Conservation (phyloP, 2,329 filamentous ascomycete genomes). For the Ceratocystis variospora region DNA sequence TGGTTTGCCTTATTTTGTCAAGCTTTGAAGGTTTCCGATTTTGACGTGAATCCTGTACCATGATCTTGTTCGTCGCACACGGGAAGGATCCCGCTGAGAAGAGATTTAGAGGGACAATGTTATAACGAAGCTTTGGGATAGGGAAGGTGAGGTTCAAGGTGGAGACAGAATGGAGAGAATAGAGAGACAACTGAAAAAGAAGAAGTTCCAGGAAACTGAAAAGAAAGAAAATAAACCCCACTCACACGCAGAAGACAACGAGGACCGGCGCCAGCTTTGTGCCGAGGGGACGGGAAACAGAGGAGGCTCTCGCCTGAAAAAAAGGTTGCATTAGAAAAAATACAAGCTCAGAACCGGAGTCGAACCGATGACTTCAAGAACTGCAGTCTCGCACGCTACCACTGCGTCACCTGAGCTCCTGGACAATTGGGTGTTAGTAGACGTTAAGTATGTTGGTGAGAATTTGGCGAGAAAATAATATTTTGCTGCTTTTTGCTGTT, state of each 20-base stretch:
- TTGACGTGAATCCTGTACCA: background rate
- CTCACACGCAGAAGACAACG: background rate
- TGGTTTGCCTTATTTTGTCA: background rate
- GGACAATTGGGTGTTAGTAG: fast-evolving
- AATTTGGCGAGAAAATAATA: background rate
- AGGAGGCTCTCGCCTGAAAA: constrained; percentile 1
- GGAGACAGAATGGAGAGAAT: background rate
- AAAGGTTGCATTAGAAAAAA: constrained; percentile 17
- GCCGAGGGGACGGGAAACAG: background rate
- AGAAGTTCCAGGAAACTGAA: constrained; percentile 11
- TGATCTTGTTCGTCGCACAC: background rate
- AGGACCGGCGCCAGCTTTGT: background rate
- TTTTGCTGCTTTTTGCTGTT: too few relatives aligned
- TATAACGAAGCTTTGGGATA: background rate
- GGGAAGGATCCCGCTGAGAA: constrained; percentile 3
- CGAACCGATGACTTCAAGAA: constrained; percentile 14
- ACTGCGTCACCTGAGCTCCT: constrained; percentile 15
- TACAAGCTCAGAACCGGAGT: constrained; percentile 14
- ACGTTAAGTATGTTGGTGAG: background rate
- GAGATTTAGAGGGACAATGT: too few relatives aligned
- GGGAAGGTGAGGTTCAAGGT: background rate
- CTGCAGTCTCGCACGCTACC: constrained; percentile 13
- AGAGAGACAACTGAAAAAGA: constrained; percentile 14
- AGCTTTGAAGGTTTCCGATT: background rate
- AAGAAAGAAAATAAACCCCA: background rate